Evolutionary conservation across 495 filamentous ascomycete species (phyloP), one percentile per base, ranked within the genome.

Genomic region (Tricharina praecox): DNA sequence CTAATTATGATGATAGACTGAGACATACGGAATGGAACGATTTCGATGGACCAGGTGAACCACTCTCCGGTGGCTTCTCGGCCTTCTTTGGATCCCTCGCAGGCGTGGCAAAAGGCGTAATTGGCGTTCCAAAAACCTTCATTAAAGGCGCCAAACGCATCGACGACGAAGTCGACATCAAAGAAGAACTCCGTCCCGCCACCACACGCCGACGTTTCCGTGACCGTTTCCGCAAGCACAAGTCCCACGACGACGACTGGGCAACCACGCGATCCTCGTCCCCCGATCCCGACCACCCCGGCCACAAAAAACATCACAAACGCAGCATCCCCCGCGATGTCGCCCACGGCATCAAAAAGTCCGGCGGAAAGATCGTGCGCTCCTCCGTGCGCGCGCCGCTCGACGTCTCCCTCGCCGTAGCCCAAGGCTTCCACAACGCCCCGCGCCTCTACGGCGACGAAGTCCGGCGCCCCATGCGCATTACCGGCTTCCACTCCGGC

Each of bases 391-490:
- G 53, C 13, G 70, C 64, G 10, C 77, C 71, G 4, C 77, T 87
- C 50, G 79, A 86, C 53, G 67, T 90, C 18, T 70, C 73, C 3
- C 64, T 86, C 0, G 81, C 84, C 0, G 58, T 87, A 2, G 75
- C 80, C 2, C 82, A 87, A 55, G 85, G 85, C 1, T 81, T 88
- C 49, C 82, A 88, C 59, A 86, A 86, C 52, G 80, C 83, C 0
- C 85, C 85, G 0, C 72, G 81, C 0, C 67, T 93, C 1, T 84
- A 85, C 53, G 81, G 82, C 3, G 78, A 76, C 50, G 66, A 67
- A 45, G 71, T 69, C 21, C 70, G 64, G 37, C 72, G 59, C 45
- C 71, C 77, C 3, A 64, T 67, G 4, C 68, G 76, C 3, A 73
- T 85, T 25, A 79, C 77, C 3, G 81, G 78, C 1, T 70, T 83